Conservation (phyloP, 2,329 filamentous ascomycete species). For the Alternaria sp. region DNA sequence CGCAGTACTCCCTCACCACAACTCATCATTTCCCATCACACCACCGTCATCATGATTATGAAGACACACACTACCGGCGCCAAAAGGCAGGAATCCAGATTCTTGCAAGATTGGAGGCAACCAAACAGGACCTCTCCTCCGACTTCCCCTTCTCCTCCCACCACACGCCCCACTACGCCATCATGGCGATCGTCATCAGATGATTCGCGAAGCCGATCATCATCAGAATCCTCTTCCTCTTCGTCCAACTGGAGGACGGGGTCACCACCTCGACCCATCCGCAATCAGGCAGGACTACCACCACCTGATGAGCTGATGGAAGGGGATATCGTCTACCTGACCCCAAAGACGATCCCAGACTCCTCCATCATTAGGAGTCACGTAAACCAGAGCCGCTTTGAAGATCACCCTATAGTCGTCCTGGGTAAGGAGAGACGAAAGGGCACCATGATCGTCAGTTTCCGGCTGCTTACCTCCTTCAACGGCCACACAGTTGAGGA, state of each 20-base stretch:
- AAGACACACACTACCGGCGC: background rate
- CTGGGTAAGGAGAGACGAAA: background rate
- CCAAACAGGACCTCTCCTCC: background rate
- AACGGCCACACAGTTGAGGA: constrained; percentile 5
- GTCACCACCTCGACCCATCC: background rate
- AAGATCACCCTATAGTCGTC: constrained; percentile 18
- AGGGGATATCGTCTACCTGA: constrained; percentile 13
- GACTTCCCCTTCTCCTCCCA: background rate
- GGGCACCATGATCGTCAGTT: constrained; percentile 9
- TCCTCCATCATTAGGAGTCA: constrained; percentile 6
- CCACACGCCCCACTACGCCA: background rate
- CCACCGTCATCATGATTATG: background rate
- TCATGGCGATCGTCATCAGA: background rate
- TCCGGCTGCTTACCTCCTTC: constrained; percentile 21
- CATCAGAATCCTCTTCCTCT: constrained; percentile 1
- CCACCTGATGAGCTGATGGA: background rate
- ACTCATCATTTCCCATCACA: background rate
- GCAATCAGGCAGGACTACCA: background rate
- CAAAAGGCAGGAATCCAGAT: background rate
- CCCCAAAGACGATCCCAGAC: background rate
- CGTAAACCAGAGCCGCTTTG: background rate
- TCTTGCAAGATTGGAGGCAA: background rate
- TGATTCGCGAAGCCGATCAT: background rate
- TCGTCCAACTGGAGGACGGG: constrained; percentile 4
- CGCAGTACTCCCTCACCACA: background rate